Percentiles rank a stretch among this genome's conserved stretches.
Conservation (phyloP, 2,329 filamentous ascomycete species). For the Penicillium hordei region DNA sequence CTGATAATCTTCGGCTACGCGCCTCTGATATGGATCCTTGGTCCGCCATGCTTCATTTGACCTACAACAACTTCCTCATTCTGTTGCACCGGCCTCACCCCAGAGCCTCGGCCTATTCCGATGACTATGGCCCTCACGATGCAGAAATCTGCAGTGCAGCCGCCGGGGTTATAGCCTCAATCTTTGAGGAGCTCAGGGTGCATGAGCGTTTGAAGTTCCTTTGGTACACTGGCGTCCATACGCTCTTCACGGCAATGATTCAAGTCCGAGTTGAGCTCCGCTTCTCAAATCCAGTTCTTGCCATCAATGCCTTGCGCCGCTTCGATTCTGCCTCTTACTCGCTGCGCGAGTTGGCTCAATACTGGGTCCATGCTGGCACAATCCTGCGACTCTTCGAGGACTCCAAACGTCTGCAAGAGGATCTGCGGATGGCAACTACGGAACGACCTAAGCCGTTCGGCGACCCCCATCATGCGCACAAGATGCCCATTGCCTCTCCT, state of each 20-base stretch:
- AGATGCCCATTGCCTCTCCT: conserved; percentile 21
- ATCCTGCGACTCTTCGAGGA: conserved; percentile 47
- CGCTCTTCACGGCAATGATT: conserved; percentile 49
- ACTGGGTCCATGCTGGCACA: conserved; percentile 46
- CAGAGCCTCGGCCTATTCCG: conserved; percentile 43
- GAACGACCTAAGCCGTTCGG: conserved; percentile 33
- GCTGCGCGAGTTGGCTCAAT: conserved; percentile 43
- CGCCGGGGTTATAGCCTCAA: conserved; percentile 46
- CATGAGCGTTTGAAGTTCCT: conserved; percentile 45
- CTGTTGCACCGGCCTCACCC: conserved; percentile 48
- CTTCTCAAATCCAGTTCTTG: conserved; percentile 48
- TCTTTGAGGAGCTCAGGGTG: conserved; percentile 46
- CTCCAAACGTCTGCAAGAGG: conserved; percentile 44
- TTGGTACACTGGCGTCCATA: conserved; percentile 47
- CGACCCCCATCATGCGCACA: conserved; percentile 13
- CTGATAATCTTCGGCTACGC: conserved; percentile 43
- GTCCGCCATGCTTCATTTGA: conserved; percentile 47
- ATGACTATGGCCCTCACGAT: conserved; percentile 48
- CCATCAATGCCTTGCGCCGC: conserved; percentile 47
- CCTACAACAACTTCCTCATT: conserved; percentile 49
- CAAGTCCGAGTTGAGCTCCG: conserved; percentile 48
- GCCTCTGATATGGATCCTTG: conserved; percentile 45
- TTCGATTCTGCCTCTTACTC: conserved; percentile 46
- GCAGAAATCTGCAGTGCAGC: conserved; percentile 49
- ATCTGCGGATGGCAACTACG: conserved; percentile 40